Evolutionary conservation across 202 grass and related monocot species (phyloP).

Genomic region (Dendrocalamus latiflorus): DNA sequence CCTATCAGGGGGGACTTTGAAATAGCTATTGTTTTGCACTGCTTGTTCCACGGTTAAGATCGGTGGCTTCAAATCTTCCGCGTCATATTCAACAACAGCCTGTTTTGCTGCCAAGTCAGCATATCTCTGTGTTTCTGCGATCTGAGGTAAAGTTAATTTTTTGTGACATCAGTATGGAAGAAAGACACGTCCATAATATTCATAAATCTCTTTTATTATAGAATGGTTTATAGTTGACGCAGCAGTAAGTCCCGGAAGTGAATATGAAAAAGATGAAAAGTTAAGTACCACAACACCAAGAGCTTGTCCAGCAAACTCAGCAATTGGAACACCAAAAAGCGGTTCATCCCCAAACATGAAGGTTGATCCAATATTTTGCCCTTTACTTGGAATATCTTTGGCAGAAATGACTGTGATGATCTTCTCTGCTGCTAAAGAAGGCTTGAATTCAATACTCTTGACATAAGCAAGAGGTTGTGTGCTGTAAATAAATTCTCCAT

Average conservation of each 20-base stretch:
- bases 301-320: conserved; percentile 68
- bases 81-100: conserved; percentile 51
- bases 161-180: neutral
- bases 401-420: conserved; percentile 47
- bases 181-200: neutral
- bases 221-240: neutral
- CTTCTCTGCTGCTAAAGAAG: conserved; percentile 58
- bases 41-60: conserved; percentile 78
- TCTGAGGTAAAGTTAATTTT: conserved; percentile 21
- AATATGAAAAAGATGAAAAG: neutral
- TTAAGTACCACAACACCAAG: conserved; percentile 64
- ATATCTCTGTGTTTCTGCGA: conserved; percentile 70
- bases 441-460: conserved; percentile 49
- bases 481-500: conserved; percentile 87
- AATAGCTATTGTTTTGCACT: conserved; percentile 52
- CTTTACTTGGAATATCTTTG: conserved; percentile 65
- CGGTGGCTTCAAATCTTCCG: conserved; percentile 41
- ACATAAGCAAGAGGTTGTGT: conserved; percentile 59
- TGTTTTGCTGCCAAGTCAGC: conserved; percentile 75
- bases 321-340: conserved; percentile 49
- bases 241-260: neutral
- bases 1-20: conserved; percentile 22
- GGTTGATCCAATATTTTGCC: conserved; percentile 54
- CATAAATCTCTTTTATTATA: neutral
- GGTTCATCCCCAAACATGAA: conserved; percentile 25